Conservation (phyloP, 2,329 filamentous ascomycete genomes). For the Cordyceps fumosorosea region DNA sequence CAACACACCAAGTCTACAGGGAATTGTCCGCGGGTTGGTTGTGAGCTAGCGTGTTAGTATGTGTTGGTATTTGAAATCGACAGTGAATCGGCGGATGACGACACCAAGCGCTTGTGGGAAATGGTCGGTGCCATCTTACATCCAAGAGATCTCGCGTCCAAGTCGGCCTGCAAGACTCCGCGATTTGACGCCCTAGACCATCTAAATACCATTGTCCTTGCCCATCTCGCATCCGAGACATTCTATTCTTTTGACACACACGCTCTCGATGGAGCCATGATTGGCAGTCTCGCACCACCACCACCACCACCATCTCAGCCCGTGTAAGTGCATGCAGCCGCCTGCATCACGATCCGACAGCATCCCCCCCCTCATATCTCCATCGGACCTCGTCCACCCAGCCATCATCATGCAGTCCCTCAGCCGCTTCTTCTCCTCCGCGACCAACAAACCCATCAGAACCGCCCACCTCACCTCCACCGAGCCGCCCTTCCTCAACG, state of each 20-base stretch:
- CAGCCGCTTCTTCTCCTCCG: conserved; percentile 40
- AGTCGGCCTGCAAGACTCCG: background rate
- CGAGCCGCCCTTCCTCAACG: conserved; percentile 37
- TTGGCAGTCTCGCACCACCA: background rate
- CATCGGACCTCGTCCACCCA: background rate
- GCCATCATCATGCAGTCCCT: conserved; percentile 32
- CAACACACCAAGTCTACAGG: background rate
- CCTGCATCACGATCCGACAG: background rate
- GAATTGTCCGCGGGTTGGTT: background rate
- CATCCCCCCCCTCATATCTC: no score
- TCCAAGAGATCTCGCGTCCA: background rate
- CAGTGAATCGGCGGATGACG: background rate
- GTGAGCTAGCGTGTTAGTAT: background rate
- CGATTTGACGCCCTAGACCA: background rate
- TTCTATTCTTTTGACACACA: no score
- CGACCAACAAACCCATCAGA: conserved; percentile 47
- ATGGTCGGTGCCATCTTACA: background rate
- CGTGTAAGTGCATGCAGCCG: background rate
- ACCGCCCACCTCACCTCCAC: conserved; percentile 24
- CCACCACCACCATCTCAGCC: no score
- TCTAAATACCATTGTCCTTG: background rate
- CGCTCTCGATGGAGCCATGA: background rate
- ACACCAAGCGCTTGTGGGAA: background rate
- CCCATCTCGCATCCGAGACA: background rate
- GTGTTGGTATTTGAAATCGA: background rate